These are phyloP conservation scores for Podaxis mareebaensis DNA, from an alignment of 768 basidiomycete species.

Conservation along the genomic window DNA sequence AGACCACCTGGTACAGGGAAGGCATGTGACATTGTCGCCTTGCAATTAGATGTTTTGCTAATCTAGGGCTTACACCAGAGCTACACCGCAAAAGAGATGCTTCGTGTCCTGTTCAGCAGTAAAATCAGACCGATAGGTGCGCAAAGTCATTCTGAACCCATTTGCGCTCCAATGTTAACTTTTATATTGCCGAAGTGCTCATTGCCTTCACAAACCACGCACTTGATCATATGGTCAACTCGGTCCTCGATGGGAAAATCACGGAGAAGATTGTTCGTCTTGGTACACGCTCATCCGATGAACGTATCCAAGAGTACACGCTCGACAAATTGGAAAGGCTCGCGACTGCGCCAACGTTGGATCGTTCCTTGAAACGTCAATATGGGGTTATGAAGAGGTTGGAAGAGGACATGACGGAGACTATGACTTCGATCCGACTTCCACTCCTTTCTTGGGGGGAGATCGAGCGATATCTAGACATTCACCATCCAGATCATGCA, in stretches of 20 bases:
- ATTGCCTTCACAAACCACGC: no score
- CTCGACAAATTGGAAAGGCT: slow-evolving; percentile 59
- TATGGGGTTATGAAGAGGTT: slow-evolving; percentile 47
- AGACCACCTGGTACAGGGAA: slow-evolving; percentile 83
- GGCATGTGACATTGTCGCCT: slow-evolving; percentile 31
- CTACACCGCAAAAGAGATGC: slow-evolving; percentile 67
- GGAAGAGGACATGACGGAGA: slow-evolving; percentile 41
- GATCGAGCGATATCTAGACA: slow-evolving; percentile 33
- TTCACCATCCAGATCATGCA: slow-evolving; percentile 39
- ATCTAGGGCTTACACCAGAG: slow-evolving; percentile 36
- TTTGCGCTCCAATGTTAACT: no score
- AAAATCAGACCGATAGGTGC: slow-evolving; percentile 46
- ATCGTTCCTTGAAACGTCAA: slow-evolving; percentile 32
- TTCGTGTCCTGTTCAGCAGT: slow-evolving; percentile 63
- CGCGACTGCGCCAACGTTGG: slow-evolving; percentile 40
- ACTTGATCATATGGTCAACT: slow-evolving; percentile 33
- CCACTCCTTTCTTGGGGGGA: slow-evolving; percentile 28
- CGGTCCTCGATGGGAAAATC: slow-evolving; percentile 64
- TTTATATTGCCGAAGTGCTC: no score
- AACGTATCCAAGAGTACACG: slow-evolving; percentile 59
- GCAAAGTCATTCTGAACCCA: no score
- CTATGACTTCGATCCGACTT: slow-evolving; percentile 32
- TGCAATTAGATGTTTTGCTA: slow-evolving; percentile 11
- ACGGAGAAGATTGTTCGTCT: slow-evolving; percentile 66
- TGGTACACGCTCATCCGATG: slow-evolving; percentile 64